A percentile compares a stretch with the other conserved stretches of the same genome.
Evolutionary conservation across 2,329 filamentous ascomycete genomes (phyloP).

Genomic region (Fusarium aywerte): DNA sequence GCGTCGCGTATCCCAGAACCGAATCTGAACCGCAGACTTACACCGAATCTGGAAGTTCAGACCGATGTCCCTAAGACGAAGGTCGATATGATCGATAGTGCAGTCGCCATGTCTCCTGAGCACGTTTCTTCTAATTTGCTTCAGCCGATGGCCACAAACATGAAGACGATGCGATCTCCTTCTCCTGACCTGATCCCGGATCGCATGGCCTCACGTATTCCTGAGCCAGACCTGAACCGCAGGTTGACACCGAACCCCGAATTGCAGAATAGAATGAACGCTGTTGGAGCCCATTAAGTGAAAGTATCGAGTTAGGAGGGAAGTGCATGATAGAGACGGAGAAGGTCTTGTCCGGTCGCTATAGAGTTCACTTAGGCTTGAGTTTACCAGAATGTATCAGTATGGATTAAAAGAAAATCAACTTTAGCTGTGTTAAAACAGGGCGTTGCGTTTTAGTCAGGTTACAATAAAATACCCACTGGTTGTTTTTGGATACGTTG

Average conservation of each 20-base stretch:
- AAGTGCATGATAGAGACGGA: constrained; percentile 6
- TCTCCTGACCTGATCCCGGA: constrained; percentile 72
- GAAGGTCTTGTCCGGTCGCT: constrained; percentile 34
- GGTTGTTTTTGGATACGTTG: background rate
- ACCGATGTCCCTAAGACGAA: constrained; percentile 58
- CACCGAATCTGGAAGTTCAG: constrained; percentile 62
- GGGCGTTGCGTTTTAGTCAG: background rate
- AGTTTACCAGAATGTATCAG: constrained; percentile 33
- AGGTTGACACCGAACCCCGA: constrained; percentile 63
- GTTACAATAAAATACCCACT: background rate
- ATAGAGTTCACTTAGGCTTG: constrained; percentile 6
- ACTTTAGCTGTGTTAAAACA: background rate
- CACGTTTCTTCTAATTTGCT: constrained; percentile 65
- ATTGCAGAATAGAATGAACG: constrained; percentile 51
- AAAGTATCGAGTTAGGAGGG: background rate
- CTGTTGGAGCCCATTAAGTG: constrained; percentile 32
- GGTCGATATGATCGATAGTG: constrained; percentile 58
- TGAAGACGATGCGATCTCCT: constrained; percentile 64
- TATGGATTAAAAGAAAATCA: constrained; percentile 19
- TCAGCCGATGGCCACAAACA: constrained; percentile 62
- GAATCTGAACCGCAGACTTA: constrained; percentile 57
- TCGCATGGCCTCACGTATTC: constrained; percentile 68
- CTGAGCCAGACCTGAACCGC: constrained; percentile 58
- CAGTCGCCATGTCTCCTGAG: constrained; percentile 63
- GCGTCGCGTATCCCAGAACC: constrained; percentile 66